Conservation (phyloP, 305 asterid genomes). For the Plantago coronopus region DNA sequence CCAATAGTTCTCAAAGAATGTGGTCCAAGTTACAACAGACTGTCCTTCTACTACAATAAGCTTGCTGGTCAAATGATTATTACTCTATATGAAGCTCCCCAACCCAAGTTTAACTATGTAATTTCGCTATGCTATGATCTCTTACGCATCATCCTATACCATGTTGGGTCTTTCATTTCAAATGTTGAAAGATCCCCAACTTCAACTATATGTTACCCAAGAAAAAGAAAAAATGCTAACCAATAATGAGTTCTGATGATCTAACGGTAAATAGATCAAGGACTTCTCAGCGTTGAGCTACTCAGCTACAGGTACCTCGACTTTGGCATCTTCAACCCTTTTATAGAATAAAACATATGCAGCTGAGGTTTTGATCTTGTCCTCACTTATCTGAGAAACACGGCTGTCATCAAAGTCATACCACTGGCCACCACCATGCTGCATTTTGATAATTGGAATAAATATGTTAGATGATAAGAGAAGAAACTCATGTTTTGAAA, state of each 20-base stretch:
- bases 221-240: constrained; percentile 39
- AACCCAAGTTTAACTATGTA: constrained; percentile 16
- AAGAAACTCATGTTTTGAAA: neutral
- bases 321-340: constrained; percentile 59
- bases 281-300: constrained; percentile 10
- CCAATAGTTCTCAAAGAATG: constrained; percentile 11
- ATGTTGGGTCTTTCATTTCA: constrained; percentile 25
- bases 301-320: constrained; percentile 28
- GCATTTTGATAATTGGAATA: constrained; percentile 25
- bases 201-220: constrained; percentile 27
- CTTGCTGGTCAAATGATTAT: constrained; percentile 20
- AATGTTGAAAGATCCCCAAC: constrained; percentile 27
- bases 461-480: neutral
- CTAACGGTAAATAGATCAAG: constrained; percentile 23
- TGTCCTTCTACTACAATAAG: constrained; percentile 23
- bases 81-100: constrained; percentile 30
- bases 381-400: constrained; percentile 70
- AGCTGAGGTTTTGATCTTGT: constrained; percentile 84
- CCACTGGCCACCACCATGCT: constrained; percentile 90
- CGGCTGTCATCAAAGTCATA: constrained; percentile 86
- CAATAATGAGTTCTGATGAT: constrained; percentile 24
- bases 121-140: constrained; percentile 33
- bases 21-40: constrained; percentile 11
- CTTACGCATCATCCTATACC: constrained; percentile 35
- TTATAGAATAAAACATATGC: constrained; percentile 86